Conservation (phyloP, 2,329 filamentous ascomycete species). For the Incumbomyces lentus region DNA sequence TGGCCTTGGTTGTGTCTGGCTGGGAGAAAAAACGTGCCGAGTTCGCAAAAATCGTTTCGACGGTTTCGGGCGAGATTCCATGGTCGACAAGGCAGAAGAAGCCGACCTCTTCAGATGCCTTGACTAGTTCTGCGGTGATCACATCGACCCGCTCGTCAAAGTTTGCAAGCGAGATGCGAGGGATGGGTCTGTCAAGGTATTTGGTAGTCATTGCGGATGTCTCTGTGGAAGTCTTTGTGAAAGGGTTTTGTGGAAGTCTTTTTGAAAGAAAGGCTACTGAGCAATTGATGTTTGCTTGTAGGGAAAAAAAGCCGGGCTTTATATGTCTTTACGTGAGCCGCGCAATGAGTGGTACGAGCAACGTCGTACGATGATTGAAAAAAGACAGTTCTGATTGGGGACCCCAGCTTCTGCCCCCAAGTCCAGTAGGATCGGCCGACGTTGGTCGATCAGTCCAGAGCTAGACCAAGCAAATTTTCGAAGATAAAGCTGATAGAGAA, state of each 20-base stretch:
- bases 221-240: not conserved
- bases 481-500: slow-evolving; percentile 20
- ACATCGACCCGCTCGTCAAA: slow-evolving; percentile 43
- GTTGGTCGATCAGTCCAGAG: slow-evolving; percentile 12
- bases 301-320: no score
- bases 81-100: slow-evolving; percentile 51
- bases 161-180: slow-evolving; percentile 44
- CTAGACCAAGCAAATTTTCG: slow-evolving; percentile 14
- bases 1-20: slow-evolving; percentile 41
- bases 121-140: slow-evolving; percentile 43
- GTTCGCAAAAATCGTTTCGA: slow-evolving; percentile 43
- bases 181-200: slow-evolving; percentile 37
- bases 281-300: slow-evolving; percentile 2
- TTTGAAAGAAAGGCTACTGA: slow-evolving; percentile 10
- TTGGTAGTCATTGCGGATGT: slow-evolving; percentile 22
- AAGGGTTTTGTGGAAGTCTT: not conserved
- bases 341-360: no score
- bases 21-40: slow-evolving; percentile 47
- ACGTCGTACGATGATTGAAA: no score
- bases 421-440: not conserved
- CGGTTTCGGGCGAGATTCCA: slow-evolving; percentile 39
- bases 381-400: not conserved
- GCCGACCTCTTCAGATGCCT: slow-evolving; percentile 49
- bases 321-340: no score
- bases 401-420: slow-evolving; percentile 3